Conservation (phyloP, 345 rosid species). For the Eucalyptus fibrosa region DNA sequence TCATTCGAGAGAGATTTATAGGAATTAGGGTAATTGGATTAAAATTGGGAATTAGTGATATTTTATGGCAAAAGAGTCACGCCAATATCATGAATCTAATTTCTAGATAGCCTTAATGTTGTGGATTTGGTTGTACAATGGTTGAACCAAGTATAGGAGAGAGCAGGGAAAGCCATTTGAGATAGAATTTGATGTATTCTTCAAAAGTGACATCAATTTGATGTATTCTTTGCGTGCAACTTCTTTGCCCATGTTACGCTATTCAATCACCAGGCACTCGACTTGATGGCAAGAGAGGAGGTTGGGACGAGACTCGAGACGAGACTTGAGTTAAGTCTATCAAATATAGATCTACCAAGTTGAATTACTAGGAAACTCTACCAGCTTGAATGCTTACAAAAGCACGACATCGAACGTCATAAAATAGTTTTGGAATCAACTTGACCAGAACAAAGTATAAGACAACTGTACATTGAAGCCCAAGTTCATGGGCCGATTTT, state of each 20-base stretch:
- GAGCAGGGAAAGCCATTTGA: background rate
- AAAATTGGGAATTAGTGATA: no score
- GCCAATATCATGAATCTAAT: accelerated
- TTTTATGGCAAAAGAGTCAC: background rate
- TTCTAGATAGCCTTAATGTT: background rate
- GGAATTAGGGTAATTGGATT: background rate
- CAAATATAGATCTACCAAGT: background rate
- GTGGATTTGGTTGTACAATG: background rate
- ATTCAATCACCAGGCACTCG: background rate
- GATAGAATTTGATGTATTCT: background rate
- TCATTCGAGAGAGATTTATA: background rate
- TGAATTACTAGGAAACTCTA: background rate
- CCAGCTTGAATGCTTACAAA: background rate
- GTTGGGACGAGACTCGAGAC: background rate
- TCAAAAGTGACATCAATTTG: no score
- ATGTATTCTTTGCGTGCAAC: background rate
- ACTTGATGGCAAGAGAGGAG: background rate
- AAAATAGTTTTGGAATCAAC: background rate
- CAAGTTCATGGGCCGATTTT: background rate
- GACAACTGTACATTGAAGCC: background rate
- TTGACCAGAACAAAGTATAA: background rate
- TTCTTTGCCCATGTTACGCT: background rate
- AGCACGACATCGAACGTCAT: background rate
- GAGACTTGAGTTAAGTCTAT: background rate
- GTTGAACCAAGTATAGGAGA: background rate